A percentile compares a stretch with the other conserved stretches of the same genome.
phyloP scores from a whole-genome alignment of 148 eudicot species.

The Agrostemma githago region DNA sequence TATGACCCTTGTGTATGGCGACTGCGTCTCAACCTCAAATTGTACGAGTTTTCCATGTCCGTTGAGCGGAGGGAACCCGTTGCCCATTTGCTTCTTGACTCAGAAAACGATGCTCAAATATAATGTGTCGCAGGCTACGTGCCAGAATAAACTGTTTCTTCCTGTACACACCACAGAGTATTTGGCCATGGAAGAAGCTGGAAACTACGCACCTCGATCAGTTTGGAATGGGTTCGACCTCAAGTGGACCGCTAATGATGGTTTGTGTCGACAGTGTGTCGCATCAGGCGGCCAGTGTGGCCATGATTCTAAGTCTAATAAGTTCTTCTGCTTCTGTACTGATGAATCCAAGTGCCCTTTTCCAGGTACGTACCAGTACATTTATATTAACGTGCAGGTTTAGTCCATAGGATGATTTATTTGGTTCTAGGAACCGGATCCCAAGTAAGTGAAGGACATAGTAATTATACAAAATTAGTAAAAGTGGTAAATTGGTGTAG shows the following conservation, averaged over 20 bases:
- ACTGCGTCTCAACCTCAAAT: constrained; percentile 10
- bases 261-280: constrained; percentile 31
- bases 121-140: neutral
- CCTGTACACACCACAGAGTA: constrained; percentile 3
- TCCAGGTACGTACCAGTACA: constrained; percentile 20
- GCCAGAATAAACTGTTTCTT: constrained; percentile 16
- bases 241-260: constrained; percentile 34
- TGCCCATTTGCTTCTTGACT: constrained; percentile 22
- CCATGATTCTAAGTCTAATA: constrained; percentile 19
- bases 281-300: constrained; percentile 56
- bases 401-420: too few species aligned
- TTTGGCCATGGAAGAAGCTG: neutral
- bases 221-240: constrained; percentile 47
- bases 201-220: neutral
- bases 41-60: constrained; percentile 18
- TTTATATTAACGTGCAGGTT: too few species aligned
- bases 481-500: too few species aligned
- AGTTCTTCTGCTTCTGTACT: constrained; percentile 47
- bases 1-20: constrained; percentile 15
- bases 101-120: constrained; percentile 14
- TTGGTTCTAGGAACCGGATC: too few species aligned
- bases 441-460: too few species aligned
- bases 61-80: neutral
- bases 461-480: too few species aligned
- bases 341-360: constrained; percentile 29